Percentiles rank a stretch among this genome's conserved stretches.
Evolutionary conservation across 441 rosid species (phyloP).

Genomic region (Pelargonium myrrhifolium): DNA sequence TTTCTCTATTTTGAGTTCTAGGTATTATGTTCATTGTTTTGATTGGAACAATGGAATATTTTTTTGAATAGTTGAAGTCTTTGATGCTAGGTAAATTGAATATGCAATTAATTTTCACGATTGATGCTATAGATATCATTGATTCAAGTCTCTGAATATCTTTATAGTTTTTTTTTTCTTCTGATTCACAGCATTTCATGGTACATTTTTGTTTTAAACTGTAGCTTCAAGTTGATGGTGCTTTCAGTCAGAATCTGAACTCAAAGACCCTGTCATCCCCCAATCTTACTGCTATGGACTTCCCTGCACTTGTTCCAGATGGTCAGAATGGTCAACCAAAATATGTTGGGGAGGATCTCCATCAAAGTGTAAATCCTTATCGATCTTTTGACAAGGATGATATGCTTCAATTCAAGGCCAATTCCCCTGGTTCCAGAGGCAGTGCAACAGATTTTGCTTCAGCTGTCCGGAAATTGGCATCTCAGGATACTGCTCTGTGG

Average conservation of each 20-base stretch:
- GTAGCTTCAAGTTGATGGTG: slow-evolving; percentile 85
- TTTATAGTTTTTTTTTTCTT: no score
- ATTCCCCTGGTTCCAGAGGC: slow-evolving; percentile 47
- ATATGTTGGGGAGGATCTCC: slow-evolving; percentile 58
- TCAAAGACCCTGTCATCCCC: slow-evolving; percentile 61
- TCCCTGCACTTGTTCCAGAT: slow-evolving; percentile 66
- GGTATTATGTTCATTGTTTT: no score
- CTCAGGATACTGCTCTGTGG: slow-evolving; percentile 80
- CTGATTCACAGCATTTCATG: slow-evolving; percentile 2
- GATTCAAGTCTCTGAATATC: no score
- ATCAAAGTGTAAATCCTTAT: slow-evolving; percentile 27
- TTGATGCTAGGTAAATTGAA: not conserved
- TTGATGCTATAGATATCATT: no score
- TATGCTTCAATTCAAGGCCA: slow-evolving; percentile 58
- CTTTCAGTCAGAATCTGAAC: slow-evolving; percentile 56
- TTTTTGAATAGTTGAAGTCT: not conserved
- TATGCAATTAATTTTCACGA: not conserved
- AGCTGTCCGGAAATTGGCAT: slow-evolving; percentile 79
- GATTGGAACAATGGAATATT: not conserved
- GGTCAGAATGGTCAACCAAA: slow-evolving; percentile 49
- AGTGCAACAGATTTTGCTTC: slow-evolving; percentile 62
- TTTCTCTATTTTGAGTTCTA: no score
- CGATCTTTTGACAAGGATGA: slow-evolving; percentile 60
- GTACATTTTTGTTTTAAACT: slow-evolving; percentile 19
- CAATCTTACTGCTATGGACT: slow-evolving; percentile 63